Conservation (phyloP, 768 basidiomycete species). For the Mycena leptocephala region DNA sequence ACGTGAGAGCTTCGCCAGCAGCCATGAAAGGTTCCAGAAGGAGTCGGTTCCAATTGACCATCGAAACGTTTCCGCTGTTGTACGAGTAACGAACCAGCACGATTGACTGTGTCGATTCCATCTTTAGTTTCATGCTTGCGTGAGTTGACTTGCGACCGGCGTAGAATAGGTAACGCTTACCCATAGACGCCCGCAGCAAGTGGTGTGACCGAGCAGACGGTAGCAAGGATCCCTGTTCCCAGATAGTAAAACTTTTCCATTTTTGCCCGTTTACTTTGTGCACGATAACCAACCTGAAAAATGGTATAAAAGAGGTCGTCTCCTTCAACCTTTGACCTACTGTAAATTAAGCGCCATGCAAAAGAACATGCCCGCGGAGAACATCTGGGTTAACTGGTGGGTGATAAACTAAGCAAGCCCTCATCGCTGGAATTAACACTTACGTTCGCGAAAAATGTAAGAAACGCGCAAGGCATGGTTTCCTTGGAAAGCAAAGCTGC, state of each 20-base stretch:
- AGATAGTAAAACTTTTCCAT: background rate
- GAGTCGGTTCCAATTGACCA: background rate
- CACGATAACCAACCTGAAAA: background rate
- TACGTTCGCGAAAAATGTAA: background rate
- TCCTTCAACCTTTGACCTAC: background rate
- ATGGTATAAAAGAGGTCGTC: background rate
- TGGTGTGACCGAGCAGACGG: background rate
- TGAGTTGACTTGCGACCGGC: no score
- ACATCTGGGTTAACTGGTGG: constrained; percentile 1
- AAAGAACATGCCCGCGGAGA: background rate
- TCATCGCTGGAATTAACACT: constrained; percentile 6
- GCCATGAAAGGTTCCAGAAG: background rate
- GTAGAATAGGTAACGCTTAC: background rate
- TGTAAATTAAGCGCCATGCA: constrained; percentile 2
- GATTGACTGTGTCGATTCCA: background rate
- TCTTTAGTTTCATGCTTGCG: no score
- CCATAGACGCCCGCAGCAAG: constrained; percentile 2
- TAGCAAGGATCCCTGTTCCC: background rate
- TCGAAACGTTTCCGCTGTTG: background rate
- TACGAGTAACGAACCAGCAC: constrained; percentile 1
- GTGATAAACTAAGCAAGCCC: background rate
- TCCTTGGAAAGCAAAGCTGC: background rate
- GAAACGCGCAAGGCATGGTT: background rate
- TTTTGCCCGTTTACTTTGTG: background rate
- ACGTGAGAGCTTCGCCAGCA: background rate